Conservation (phyloP, 1,284 basidiomycete species). For the Irpex sp. region DNA sequence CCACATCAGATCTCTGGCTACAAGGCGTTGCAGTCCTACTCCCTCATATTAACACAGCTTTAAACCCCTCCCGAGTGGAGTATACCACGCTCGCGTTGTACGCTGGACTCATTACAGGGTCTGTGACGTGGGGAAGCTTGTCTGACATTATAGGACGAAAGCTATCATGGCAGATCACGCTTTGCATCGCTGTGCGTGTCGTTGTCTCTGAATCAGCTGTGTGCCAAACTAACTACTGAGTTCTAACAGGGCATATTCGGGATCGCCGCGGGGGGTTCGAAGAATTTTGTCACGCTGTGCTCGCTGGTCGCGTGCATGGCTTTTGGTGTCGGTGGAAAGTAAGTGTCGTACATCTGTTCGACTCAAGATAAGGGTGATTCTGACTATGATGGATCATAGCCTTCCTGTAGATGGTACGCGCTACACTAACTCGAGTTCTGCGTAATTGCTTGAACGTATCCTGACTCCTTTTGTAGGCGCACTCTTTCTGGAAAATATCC, state of each 20-base stretch:
- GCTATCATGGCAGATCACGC: slow-evolving; percentile 1
- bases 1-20: background rate
- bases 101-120: background rate
- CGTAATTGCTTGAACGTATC: background rate
- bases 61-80: slow-evolving; percentile 1
- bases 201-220: no score
- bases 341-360: background rate
- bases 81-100: slow-evolving; percentile 3
- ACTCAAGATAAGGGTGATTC: background rate
- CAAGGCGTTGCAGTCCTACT: background rate
- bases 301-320: slow-evolving; percentile 3
- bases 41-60: background rate
- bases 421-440: no score
- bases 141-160: slow-evolving; percentile 1
- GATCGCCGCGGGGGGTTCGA: background rate
- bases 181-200: background rate
- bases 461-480: background rate
- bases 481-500: background rate
- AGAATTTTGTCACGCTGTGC: slow-evolving; percentile 1
- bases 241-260: background rate
- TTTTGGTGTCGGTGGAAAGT: slow-evolving; percentile 3
- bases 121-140: background rate
- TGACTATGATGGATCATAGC: background rate
- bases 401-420: slow-evolving; percentile 1
- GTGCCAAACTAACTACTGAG: no score